Evolutionary conservation across 805 yeast genomes (phyloP).

Genomic region (Yarrowia divulgata): DNA sequence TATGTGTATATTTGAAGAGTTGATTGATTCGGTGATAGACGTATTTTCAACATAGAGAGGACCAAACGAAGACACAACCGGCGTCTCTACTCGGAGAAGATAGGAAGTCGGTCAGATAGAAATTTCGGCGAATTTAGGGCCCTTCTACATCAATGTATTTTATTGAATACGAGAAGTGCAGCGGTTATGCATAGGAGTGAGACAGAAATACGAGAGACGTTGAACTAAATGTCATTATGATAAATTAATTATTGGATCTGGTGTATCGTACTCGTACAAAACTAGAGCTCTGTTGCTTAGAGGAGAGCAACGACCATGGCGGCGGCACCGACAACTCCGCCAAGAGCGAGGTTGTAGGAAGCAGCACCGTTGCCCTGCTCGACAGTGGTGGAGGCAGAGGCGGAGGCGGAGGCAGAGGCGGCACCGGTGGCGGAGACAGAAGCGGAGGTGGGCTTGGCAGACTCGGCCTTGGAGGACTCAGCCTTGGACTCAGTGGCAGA

Average conservation of each 20-base stretch:
- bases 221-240: conserved; percentile 13
- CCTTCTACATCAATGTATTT: no score
- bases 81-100: no score
- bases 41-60: no score
- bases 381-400: conserved; percentile 8
- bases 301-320: conserved; percentile 38
- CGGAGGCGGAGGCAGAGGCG: conserved; percentile 25
- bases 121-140: no score
- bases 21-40: no score
- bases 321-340: conserved; percentile 38
- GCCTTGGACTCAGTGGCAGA: conserved; percentile 6
- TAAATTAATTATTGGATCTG: conserved; percentile 30
- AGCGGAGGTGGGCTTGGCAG: conserved; percentile 25
- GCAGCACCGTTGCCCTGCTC: conserved; percentile 36
- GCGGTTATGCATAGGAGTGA: no score
- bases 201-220: not conserved
- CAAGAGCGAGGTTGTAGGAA: conserved; percentile 35
- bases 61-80: no score
- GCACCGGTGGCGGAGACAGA: conserved; percentile 7
- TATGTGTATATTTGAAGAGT: no score
- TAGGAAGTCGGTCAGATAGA: no score
- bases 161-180: no score
- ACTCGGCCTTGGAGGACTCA: conserved; percentile 23
- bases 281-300: conserved; percentile 16
- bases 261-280: not conserved